A percentile compares a stretch with the other conserved stretches of the same genome.
Evolutionary conservation across 345 rosid genomes (phyloP).

Genomic region (Cardamine resedifolia): DNA sequence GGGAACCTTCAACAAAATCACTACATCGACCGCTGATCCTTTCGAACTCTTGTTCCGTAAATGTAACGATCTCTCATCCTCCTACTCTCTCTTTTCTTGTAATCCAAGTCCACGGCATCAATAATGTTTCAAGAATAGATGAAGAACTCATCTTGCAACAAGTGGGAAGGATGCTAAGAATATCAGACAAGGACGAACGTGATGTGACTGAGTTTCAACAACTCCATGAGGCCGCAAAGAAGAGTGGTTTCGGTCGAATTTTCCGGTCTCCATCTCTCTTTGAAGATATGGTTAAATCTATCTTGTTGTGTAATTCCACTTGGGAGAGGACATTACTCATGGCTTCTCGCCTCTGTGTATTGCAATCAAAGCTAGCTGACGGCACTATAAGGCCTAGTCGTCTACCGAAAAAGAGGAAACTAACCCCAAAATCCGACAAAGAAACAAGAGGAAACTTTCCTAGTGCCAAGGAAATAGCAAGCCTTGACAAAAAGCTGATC

Average conservation of each 20-base stretch:
- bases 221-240: slow-evolving; percentile 40
- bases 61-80: slow-evolving; percentile 46
- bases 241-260: slow-evolving; percentile 43
- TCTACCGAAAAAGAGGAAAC: not conserved
- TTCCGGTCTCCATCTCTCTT: slow-evolving; percentile 55
- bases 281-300: slow-evolving; percentile 54
- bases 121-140: slow-evolving; percentile 21
- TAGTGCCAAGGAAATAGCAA: slow-evolving; percentile 42
- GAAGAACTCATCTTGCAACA: slow-evolving; percentile 38
- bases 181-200: slow-evolving; percentile 39
- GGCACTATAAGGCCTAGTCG: not conserved
- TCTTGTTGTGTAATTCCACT: slow-evolving; percentile 50
- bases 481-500: slow-evolving; percentile 20
- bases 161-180: slow-evolving; percentile 49
- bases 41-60: slow-evolving; percentile 17
- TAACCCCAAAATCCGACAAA: not conserved
- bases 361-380: slow-evolving; percentile 34
- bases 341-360: slow-evolving; percentile 46
- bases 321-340: slow-evolving; percentile 48
- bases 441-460: slow-evolving; percentile 42
- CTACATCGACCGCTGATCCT: slow-evolving; percentile 43
- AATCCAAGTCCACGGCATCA: slow-evolving; percentile 20
- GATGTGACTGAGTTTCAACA: slow-evolving; percentile 42
- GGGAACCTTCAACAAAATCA: slow-evolving; percentile 42
- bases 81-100: slow-evolving; percentile 5